phyloP scores from a whole-genome alignment of 2,329 filamentous ascomycete species.

The Diaporthe amygdali region DNA sequence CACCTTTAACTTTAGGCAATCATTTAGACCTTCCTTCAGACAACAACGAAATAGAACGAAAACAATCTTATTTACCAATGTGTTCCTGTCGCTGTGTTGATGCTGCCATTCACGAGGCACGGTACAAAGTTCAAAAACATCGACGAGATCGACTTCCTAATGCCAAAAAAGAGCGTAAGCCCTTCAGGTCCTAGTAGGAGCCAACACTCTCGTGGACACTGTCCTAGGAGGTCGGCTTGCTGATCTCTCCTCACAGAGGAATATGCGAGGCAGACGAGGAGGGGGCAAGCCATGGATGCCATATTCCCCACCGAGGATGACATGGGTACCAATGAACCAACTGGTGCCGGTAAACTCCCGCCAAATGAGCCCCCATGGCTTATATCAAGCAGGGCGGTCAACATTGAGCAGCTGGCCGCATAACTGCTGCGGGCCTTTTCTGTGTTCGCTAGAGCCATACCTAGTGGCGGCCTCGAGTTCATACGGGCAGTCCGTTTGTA shows the following conservation, averaged over 20 bases:
- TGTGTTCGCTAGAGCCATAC: neutral
- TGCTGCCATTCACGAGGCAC: too few relatives aligned
- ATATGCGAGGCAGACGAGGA: neutral
- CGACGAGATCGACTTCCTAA: neutral
- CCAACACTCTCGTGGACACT: too few relatives aligned
- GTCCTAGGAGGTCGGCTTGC: neutral
- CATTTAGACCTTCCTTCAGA: too few relatives aligned
- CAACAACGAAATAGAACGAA: too few relatives aligned
- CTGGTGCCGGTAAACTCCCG: neutral
- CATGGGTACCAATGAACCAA: neutral
- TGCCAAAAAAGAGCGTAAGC: neutral
- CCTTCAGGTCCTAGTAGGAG: neutral
- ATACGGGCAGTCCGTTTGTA: neutral
- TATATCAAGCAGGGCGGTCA: neutral
- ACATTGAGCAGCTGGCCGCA: neutral
- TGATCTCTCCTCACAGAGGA: neutral
- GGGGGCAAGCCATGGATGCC: neutral
- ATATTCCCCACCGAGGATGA: neutral
- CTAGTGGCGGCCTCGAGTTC: neutral
- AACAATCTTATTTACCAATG: too few relatives aligned
- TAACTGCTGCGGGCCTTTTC: neutral
- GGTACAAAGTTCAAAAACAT: neutral
- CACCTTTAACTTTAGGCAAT: too few relatives aligned
- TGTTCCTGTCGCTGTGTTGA: too few relatives aligned
- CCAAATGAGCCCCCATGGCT: neutral